Evolutionary conservation across 768 basidiomycete genomes (phyloP), one percentile per base, ranked within the genome.

Genomic region (Lentinula aciculospora): DNA sequence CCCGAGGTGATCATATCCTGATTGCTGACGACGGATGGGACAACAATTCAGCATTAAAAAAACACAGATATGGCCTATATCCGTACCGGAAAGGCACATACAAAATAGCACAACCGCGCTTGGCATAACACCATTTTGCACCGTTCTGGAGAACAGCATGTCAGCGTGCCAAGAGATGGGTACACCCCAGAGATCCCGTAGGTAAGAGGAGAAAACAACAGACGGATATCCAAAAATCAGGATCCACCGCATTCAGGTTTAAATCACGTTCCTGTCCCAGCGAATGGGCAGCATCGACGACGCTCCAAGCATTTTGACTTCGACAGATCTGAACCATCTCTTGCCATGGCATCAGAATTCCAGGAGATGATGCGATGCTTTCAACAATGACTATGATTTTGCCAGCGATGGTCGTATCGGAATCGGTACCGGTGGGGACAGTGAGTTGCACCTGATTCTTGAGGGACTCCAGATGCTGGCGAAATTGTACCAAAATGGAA

Each of bases 221-320:
- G 60, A 90, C 89, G 32, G 89, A 86, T 3, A 87, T 70, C 85
- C 86, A 93, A 65, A 92, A 92, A 69, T 94, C 92, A 10, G 88
- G 88, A 50, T 76, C 72, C 0, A 72, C 68, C 36, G 76, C 71
- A 19, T 73, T 76, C 37, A 94, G 63, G 62, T 91, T 79, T 49
- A 92, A 71, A 56, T 81, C 75, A 3, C 81, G 67, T 64, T 91
- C 85, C 66, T 91, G 89, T 0, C 92, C 92, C 42, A 94, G 81
- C 9, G 84, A 82, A 66, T 94, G 92, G 3, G 92, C 92, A 0
- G 81, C 92, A 60, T 94, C 92, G 13, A 94, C 69, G n/a, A 94
- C 62, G 31, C 79, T 86, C 69, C 80, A 79, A 0, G 85, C 77
- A 0, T 81, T 81, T 37, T 85, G 81, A 60, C 85, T 77, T 59